Evolutionary conservation across 768 basidiomycete genomes (phyloP).

Genomic region (Chalciporus chontae): DNA sequence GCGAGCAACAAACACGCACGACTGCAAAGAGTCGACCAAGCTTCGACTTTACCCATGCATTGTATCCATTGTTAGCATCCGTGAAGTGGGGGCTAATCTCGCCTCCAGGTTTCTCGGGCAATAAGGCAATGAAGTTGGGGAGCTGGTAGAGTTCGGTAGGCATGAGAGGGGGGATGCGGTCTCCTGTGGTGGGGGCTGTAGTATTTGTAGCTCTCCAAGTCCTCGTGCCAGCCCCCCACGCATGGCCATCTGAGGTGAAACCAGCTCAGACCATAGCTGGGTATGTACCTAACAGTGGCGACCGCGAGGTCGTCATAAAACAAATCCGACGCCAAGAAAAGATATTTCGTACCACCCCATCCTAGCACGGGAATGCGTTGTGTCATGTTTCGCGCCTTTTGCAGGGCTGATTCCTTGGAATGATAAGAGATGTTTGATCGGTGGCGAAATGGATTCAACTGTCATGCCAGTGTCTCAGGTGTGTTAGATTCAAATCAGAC

Average conservation of each 20-base stretch:
- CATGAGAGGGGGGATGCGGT: conserved; percentile 10
- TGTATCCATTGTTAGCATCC: conserved; percentile 19
- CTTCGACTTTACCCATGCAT: conserved; percentile 21
- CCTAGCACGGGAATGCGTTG: not conserved
- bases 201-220: conserved; percentile 15
- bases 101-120: conserved; percentile 28
- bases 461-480: too few relatives aligned
- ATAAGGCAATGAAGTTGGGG: conserved; percentile 21
- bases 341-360: not conserved
- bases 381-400: not conserved
- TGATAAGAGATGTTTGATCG: too few relatives aligned
- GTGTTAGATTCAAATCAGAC: not conserved
- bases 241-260: conserved; percentile 16
- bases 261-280: not conserved
- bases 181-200: not conserved
- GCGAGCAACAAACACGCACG: conserved; percentile 8
- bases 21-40: conserved; percentile 22
- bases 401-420: too few relatives aligned
- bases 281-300: conserved; percentile 5
- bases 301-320: conserved; percentile 1
- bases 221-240: not conserved
- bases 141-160: conserved; percentile 18
- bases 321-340: not conserved
- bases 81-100: conserved; percentile 25
- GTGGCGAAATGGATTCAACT: too few relatives aligned